Base-by-base conservation (phyloP, 768 basidiomycete species). In the Tylopilus intermedius region DNA sequence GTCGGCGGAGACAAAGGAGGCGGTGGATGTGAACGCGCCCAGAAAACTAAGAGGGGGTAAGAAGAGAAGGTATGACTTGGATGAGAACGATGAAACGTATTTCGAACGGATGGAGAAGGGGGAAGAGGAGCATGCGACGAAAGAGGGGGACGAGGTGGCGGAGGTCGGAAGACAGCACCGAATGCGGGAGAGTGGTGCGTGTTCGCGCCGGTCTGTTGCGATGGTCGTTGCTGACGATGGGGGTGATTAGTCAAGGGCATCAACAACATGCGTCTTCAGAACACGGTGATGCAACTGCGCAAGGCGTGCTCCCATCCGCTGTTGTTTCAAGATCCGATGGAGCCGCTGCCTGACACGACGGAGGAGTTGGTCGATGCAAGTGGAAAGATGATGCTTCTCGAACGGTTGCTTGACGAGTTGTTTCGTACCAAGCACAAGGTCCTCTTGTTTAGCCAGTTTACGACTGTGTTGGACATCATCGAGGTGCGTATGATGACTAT, bases 311-410 rank as follows among this genome's bases (percentile, higher is more conserved):
- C 88, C 13, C 93, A 97, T 69, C 94, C 94, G 0, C 89, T 89
- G 74, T 71, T 93, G 6, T 94, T 95, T 65, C 84, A 90, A 58
- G 66, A 69, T 22, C 56, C 56, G 4, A 33, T 48, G 26, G 55
- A 59, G 27, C 49, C 30, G 7, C 38, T 58, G 27, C 79, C 79
- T 0, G 73, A 86, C 40, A 69, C 94, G 37, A 83, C 89, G 58
- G 84, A 89, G 24, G 84, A 94, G 61, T 74, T 97, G 30, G 81
- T 94, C 24, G 84, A 87, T 51, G 83, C 83, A 0, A 92, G 89
- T 51, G 96, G 96, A 15, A 99, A 99, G 76, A 98, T 98, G 95
- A 86, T 98, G 78, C 74, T 99, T 2, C 79, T 99, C 0, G 90
- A 97, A 57, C 82, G 94, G 6, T 73, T 99, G 8, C 78, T 99